A percentile compares a stretch with the other conserved stretches of the same genome.
These are phyloP conservation scores for Cantharellus anzutake DNA, from an alignment of 768 basidiomycete species.

Conservation along the genomic window DNA sequence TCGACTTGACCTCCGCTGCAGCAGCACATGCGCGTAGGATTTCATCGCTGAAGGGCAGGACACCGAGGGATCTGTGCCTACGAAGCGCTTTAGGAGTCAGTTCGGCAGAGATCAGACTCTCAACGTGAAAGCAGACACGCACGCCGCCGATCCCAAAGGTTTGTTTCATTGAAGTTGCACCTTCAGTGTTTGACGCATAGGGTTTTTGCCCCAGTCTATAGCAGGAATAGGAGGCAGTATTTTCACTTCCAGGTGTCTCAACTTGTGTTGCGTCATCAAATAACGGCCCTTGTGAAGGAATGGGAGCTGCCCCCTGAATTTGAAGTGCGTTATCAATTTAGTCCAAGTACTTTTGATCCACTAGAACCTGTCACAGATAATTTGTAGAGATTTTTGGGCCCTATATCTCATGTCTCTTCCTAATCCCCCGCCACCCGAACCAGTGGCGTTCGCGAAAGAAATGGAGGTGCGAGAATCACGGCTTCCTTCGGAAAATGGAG, in stretches of 20 bases:
- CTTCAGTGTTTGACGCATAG: not conserved
- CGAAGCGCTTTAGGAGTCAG: conserved; percentile 40
- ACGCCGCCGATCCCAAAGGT: conserved; percentile 44
- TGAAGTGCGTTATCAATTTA: conserved; percentile 31
- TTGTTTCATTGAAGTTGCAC: conserved; percentile 12
- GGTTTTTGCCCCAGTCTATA: conserved; percentile 39
- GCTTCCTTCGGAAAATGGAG: not conserved
- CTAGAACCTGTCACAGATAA: conserved; percentile 22
- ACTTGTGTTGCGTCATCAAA: conserved; percentile 58
- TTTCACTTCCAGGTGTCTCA: conserved; percentile 77
- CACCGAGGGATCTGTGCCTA: conserved; percentile 41
- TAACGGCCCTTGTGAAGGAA: conserved; percentile 32
- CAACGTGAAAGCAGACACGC: conserved; percentile 26
- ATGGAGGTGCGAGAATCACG: not conserved
- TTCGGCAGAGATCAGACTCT: conserved; percentile 27
- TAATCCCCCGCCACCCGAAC: conserved; percentile 40
- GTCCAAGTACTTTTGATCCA: not conserved
- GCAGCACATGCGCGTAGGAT: conserved; percentile 26
- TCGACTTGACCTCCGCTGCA: not conserved
- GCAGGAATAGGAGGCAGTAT: conserved; percentile 58
- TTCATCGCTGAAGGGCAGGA: conserved; percentile 69
- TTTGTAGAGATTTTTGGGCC: conserved; percentile 71
- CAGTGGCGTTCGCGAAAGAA: conserved; percentile 23
- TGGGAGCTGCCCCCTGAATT: conserved; percentile 70
- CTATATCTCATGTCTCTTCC: conserved; percentile 47